A percentile compares a stretch with the other conserved stretches of the same genome.
These are phyloP conservation scores for Boeremia exigua DNA, from an alignment of 2,329 filamentous ascomycete species.

Conservation along the genomic window DNA sequence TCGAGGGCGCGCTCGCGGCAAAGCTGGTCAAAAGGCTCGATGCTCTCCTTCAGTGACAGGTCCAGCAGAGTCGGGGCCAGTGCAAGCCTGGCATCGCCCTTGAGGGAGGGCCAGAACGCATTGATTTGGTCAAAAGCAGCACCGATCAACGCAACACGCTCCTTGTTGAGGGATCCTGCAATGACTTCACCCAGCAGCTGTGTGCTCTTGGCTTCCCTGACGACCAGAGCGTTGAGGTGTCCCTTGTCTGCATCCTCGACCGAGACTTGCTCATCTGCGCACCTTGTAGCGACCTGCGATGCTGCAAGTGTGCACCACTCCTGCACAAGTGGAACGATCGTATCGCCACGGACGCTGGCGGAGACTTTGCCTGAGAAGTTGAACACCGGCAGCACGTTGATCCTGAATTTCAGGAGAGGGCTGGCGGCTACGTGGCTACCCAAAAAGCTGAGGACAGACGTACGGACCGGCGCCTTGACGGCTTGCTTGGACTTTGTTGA, in stretches of 20 bases:
- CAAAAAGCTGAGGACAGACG: slow-evolving; percentile 73
- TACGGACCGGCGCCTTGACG: slow-evolving; percentile 67
- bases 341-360: slow-evolving; percentile 72
- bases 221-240: slow-evolving; percentile 59
- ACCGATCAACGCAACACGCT: slow-evolving; percentile 62
- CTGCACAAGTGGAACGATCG: slow-evolving; percentile 76
- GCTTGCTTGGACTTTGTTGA: slow-evolving; percentile 27
- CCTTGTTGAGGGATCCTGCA: slow-evolving; percentile 51
- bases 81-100: slow-evolving; percentile 64
- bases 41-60: slow-evolving; percentile 58
- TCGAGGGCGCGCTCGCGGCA: slow-evolving; percentile 66
- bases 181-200: slow-evolving; percentile 60
- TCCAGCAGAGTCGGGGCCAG: slow-evolving; percentile 69
- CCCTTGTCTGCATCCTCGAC: slow-evolving; percentile 58
- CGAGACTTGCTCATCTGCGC: slow-evolving; percentile 57
- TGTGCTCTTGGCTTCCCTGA: slow-evolving; percentile 65
- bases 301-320: slow-evolving; percentile 68
- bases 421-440: slow-evolving; percentile 74
- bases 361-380: slow-evolving; percentile 75
- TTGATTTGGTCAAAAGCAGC: slow-evolving; percentile 73
- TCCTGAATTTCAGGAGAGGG: slow-evolving; percentile 72
- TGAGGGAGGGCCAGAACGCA: slow-evolving; percentile 75
- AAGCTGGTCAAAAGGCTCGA: slow-evolving; percentile 46
- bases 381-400: slow-evolving; percentile 73
- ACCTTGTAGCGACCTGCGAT: slow-evolving; percentile 59